phyloP scores from a whole-genome alignment of 176 grass and related monocot genomes.

The Lolium multiflorum region DNA sequence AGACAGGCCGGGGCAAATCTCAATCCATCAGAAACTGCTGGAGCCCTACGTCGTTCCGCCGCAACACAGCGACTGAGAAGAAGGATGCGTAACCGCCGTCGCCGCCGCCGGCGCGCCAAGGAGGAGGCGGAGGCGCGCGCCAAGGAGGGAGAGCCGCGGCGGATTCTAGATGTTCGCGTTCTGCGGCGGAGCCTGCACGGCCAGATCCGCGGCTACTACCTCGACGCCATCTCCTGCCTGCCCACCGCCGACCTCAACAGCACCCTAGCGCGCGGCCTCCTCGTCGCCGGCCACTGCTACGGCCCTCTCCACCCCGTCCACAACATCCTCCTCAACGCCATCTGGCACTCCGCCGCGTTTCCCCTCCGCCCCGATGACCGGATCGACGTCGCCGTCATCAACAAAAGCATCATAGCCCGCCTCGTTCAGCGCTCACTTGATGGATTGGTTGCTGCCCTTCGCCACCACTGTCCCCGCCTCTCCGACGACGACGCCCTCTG shows the following conservation, averaged over 20 bases:
- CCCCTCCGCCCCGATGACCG: background rate
- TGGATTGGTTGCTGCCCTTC: background rate
- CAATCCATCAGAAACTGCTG: too few relatives aligned
- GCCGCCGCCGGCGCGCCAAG: too few relatives aligned
- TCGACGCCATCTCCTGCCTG: conserved; percentile 9
- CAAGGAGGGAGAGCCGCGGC: background rate
- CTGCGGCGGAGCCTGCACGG: background rate
- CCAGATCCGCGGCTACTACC: background rate
- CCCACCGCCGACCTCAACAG: background rate
- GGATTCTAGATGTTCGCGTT: background rate
- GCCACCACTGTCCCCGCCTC: background rate
- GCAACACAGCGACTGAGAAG: too few relatives aligned
- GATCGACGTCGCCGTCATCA: background rate
- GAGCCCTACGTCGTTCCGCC: too few relatives aligned
- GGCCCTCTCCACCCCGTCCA: conserved; percentile 19
- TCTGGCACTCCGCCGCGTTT: conserved; percentile 14
- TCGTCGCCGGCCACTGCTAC: conserved; percentile 5
- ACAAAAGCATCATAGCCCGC: background rate
- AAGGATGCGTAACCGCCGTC: too few relatives aligned
- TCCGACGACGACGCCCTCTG: conserved; percentile 11
- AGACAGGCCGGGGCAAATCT: too few relatives aligned
- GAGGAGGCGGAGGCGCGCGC: background rate
- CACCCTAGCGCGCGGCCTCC: background rate
- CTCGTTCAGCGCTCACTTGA: background rate
- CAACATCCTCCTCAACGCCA: conserved; percentile 5